phyloP scores from a whole-genome alignment of 768 basidiomycete species.

The Gymnopilus junonius region DNA sequence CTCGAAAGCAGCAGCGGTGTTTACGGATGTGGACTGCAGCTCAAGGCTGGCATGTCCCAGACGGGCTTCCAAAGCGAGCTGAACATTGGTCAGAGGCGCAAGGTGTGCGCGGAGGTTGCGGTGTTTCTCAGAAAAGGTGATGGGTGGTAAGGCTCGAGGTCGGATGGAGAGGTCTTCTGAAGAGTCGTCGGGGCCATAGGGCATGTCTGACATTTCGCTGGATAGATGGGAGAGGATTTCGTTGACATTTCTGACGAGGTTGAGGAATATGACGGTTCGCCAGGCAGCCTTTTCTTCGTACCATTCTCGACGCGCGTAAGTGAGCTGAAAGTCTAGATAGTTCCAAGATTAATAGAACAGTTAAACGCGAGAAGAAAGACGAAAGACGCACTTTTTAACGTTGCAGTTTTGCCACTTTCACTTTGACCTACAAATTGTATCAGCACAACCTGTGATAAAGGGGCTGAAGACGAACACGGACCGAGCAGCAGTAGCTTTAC shows the following conservation, averaged over 20 bases:
- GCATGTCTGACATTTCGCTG: constrained; percentile 57
- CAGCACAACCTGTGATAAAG: constrained; percentile 5
- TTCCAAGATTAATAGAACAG: background rate
- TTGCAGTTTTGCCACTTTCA: constrained; percentile 82
- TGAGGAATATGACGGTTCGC: constrained; percentile 79
- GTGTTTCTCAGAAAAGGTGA: constrained; percentile 66
- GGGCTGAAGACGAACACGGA: constrained; percentile 24
- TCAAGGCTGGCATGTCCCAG: constrained; percentile 65
- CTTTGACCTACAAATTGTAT: constrained; percentile 51
- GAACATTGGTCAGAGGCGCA: constrained; percentile 58
- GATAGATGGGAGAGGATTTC: constrained; percentile 59
- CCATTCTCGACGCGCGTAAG: constrained; percentile 74
- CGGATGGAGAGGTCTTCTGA: constrained; percentile 40
- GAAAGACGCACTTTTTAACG: constrained; percentile 63
- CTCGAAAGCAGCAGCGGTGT: constrained; percentile 48
- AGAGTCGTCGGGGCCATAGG: constrained; percentile 42
- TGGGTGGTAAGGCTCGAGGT: constrained; percentile 41
- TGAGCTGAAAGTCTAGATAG: constrained; percentile 68
- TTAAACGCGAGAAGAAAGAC: background rate
- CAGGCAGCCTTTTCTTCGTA: constrained; percentile 69
- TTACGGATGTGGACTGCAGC: constrained; percentile 42
- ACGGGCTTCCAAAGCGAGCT: constrained; percentile 59
- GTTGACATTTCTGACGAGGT: constrained; percentile 77
- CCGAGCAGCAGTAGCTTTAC: constrained; percentile 79
- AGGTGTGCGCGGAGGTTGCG: constrained; percentile 62